Conservation (phyloP, 148 eudicot genomes). For the Pharnaceum exiguum region DNA sequence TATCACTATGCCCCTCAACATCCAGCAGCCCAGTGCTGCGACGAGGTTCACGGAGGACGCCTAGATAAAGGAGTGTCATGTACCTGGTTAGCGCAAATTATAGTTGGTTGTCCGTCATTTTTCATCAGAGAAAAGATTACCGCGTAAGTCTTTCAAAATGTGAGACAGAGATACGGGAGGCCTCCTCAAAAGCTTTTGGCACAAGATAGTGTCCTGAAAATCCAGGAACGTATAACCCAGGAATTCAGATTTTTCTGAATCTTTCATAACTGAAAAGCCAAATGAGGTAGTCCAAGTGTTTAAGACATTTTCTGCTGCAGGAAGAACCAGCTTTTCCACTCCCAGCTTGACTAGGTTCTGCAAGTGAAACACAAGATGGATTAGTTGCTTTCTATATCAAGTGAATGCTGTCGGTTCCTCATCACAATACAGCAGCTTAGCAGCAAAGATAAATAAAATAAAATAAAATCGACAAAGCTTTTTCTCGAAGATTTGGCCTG, state of each 20-base stretch:
- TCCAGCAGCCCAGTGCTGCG: constrained; percentile 16
- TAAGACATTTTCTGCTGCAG: constrained; percentile 64
- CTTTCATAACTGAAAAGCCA: constrained; percentile 57
- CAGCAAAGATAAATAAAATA: too few relatives aligned
- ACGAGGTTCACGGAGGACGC: constrained; percentile 14
- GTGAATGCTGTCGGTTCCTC: background rate
- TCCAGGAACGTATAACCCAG: constrained; percentile 63
- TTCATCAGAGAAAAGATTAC: constrained; percentile 2
- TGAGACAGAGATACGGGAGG: constrained; percentile 18
- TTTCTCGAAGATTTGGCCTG: too few relatives aligned
- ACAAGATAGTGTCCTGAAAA: constrained; percentile 81
- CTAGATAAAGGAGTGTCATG: constrained; percentile 32
- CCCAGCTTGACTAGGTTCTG: constrained; percentile 72
- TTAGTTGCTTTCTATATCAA: background rate
- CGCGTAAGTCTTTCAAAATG: constrained; percentile 24
- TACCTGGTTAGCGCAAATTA: background rate
- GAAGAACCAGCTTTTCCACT: constrained; percentile 80
- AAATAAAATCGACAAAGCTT: too few relatives aligned
- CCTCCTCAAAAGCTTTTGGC: constrained; percentile 63
- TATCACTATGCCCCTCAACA: constrained; percentile 34
- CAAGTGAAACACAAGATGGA: constrained; percentile 1
- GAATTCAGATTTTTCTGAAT: constrained; percentile 48
- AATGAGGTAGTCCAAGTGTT: constrained; percentile 77
- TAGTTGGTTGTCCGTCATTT: background rate
- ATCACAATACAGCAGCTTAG: too few relatives aligned